Evolutionary conservation across 495 filamentous ascomycete genomes (phyloP).

Genomic region (Penicillium canariense): DNA sequence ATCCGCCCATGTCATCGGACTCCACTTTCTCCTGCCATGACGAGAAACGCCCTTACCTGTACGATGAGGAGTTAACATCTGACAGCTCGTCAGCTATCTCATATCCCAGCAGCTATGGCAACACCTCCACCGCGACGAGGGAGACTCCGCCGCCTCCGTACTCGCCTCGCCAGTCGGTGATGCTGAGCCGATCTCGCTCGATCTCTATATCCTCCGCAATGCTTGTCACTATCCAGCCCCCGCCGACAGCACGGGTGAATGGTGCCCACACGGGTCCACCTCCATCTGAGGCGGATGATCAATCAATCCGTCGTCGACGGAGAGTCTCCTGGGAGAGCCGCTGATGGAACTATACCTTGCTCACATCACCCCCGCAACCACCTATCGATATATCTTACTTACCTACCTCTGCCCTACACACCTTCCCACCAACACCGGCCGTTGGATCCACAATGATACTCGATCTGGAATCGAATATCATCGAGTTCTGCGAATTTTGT

Average conservation of each 20-base stretch:
- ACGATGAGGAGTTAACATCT: slow-evolving; percentile 34
- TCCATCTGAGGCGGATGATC: slow-evolving; percentile 26
- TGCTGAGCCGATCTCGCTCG: slow-evolving; percentile 33
- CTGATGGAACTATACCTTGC: slow-evolving; percentile 7
- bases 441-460: slow-evolving; percentile 3
- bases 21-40: slow-evolving; percentile 17
- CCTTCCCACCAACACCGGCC: not conserved
- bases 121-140: slow-evolving; percentile 47
- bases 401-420: too few relatives aligned
- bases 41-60: slow-evolving; percentile 34
- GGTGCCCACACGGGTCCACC: slow-evolving; percentile 25
- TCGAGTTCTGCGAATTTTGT: not conserved
- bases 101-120: slow-evolving; percentile 48
- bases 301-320: slow-evolving; percentile 25
- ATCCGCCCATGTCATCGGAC: slow-evolving; percentile 35
- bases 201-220: slow-evolving; percentile 37
- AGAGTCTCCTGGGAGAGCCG: slow-evolving; percentile 38
- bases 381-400: too few relatives aligned
- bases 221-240: slow-evolving; percentile 23
- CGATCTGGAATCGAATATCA: slow-evolving; percentile 20
- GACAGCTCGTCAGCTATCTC: slow-evolving; percentile 45
- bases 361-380: too few relatives aligned
- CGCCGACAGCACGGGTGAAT: slow-evolving; percentile 29
- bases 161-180: slow-evolving; percentile 32
- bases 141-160: slow-evolving; percentile 49